Evolutionary conservation across 169 alveolate genomes (phyloP).

Genomic region (Amoebophrya sp.): DNA sequence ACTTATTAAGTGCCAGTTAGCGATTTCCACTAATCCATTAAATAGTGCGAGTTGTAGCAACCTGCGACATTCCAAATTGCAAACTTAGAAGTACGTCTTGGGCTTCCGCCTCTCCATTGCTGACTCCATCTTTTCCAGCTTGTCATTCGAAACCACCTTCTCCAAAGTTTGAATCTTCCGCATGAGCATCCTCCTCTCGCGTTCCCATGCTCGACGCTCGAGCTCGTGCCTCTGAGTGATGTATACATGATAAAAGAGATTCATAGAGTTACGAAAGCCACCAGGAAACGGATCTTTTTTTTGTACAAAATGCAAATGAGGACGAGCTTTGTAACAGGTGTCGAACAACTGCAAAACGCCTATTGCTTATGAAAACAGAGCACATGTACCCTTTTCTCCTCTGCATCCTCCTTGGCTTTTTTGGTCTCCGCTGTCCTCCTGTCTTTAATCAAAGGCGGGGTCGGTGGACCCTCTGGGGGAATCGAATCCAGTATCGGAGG

Average conservation of each 20-base stretch:
- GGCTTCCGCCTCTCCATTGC: too few species aligned
- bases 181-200: background rate
- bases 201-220: background rate
- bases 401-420: background rate
- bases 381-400: background rate
- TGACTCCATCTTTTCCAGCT: background rate
- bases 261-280: background rate
- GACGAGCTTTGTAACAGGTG: background rate
- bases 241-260: background rate
- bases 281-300: background rate
- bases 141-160: background rate
- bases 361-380: background rate
- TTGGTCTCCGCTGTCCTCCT: background rate
- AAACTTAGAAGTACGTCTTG: too few species aligned
- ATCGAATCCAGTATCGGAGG: background rate
- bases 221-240: background rate
- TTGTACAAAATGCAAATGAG: background rate
- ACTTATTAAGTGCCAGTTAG: too few species aligned
- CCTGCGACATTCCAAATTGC: too few species aligned
- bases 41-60: too few species aligned
- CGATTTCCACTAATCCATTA: too few species aligned
- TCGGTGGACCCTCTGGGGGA: background rate
- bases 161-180: background rate
- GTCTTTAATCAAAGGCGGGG: background rate
- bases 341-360: background rate